phyloP scores from a whole-genome alignment of 768 basidiomycete species.

The Serendipita vermifera region DNA sequence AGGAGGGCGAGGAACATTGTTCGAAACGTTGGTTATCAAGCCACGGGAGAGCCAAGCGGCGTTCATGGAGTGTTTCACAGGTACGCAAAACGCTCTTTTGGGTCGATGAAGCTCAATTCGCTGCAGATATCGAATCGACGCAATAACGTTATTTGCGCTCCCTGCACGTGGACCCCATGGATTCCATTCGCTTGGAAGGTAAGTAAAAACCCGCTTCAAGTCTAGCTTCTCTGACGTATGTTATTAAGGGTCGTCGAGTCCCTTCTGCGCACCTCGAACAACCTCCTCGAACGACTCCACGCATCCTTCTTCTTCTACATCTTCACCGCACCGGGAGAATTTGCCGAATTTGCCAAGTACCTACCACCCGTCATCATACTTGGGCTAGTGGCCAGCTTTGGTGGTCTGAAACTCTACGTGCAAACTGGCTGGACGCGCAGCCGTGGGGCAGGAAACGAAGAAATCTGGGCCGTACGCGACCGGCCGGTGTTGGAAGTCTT shows the following conservation, averaged over 20 bases:
- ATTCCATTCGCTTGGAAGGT: slow-evolving; percentile 87
- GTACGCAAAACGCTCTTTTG: slow-evolving; percentile 29
- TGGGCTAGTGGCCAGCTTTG: slow-evolving; percentile 73
- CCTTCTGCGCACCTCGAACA: slow-evolving; percentile 79
- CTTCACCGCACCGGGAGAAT: slow-evolving; percentile 46
- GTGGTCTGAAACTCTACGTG: slow-evolving; percentile 64
- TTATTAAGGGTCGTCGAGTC: slow-evolving; percentile 67
- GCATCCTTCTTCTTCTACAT: slow-evolving; percentile 98
- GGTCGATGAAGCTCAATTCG: not conserved
- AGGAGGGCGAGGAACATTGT: slow-evolving; percentile 53
- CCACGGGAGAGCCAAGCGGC: slow-evolving; percentile 69
- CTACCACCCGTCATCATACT: slow-evolving; percentile 78
- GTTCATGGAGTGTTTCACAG: slow-evolving; percentile 83
- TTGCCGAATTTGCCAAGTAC: slow-evolving; percentile 84
- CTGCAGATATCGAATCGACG: slow-evolving; percentile 80
- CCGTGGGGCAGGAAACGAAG: slow-evolving; percentile 26
- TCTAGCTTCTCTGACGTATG: not conserved
- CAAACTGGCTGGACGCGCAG: slow-evolving; percentile 41
- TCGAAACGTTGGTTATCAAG: slow-evolving; percentile 61
- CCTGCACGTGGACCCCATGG: slow-evolving; percentile 89
- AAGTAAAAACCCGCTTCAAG: slow-evolving; percentile 18
- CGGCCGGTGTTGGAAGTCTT: slow-evolving; percentile 44
- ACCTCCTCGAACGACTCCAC: slow-evolving; percentile 88
- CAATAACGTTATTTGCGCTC: slow-evolving; percentile 77
- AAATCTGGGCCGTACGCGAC: slow-evolving; percentile 25